Base-by-base conservation (phyloP, 352 stramenopile genomes). In the Pythium graminicola region DNA sequence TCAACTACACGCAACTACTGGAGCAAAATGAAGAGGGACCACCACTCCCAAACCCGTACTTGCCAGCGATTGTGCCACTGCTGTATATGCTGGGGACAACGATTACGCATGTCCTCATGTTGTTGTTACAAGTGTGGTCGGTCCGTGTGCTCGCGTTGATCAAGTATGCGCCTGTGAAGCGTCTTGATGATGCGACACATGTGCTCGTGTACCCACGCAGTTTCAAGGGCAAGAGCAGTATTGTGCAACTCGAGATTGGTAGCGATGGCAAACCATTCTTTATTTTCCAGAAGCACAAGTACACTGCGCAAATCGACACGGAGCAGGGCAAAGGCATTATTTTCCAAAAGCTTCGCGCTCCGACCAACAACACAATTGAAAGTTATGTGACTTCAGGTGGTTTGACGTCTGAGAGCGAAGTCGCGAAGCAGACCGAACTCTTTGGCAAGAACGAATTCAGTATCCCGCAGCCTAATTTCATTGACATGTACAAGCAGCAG, bases 401-500 rank as follows among this genome's bases (percentile, higher is more conserved):
- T 14, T 54, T 92, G 17, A 55, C 51, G 3, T 76, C 58, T 7
- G 78, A 80, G n/a, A 48, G 24, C 9, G 65, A 70, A 1, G 68
- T 82, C 5, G 62, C 73, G 29, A 22, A 44, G 16, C 67, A 85
- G 49, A 50, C 90, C 27, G 72, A 86, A 29, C 65, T 90, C 24
- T 81, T 88, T 50, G 94, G 91, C 40, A 81, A 81, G 47, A 99
- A 99, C 69, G 79, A 88, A 43, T 98, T 97, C 50, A 86, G 85
- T 54, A 97, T 99, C 57, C 89, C 95, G 36, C 77, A 98, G 60
- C 96, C 96, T 2, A 86, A 95, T 46, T 98, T 98, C 57, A 36
- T 96, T 22, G 87, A 96, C 54, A 87, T 99, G 66, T 97, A 99
- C 54, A 86, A 92, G 60, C 91, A 99, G 72, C 97, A 99, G 72